Evolutionary conservation across 1,284 basidiomycete species (phyloP), one percentile per base, ranked within the genome.

Genomic region (Microbotryum intermedium): DNA sequence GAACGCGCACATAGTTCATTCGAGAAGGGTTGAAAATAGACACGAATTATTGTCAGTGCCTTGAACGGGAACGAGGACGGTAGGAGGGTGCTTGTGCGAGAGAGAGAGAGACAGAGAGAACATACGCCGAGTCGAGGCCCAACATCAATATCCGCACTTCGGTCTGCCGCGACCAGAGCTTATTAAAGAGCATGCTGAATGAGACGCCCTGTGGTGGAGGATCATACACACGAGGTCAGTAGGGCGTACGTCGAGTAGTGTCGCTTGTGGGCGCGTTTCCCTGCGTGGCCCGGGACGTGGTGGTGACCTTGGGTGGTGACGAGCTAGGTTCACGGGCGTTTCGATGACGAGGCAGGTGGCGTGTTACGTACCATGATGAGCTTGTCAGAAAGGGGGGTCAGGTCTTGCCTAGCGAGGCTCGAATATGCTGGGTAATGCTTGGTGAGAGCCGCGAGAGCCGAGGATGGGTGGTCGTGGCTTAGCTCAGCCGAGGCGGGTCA

Each of bases 71-170:
- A 16, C 21, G 25, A 16, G 10, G 42, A 6, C 20, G 13, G 46
- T 23, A 23, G 46, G 3, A 48, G 46, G 18, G n/a, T n/a, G n/a
- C n/a, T n/a, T n/a, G n/a, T n/a, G n/a, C n/a, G n/a, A n/a, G n/a
- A n/a, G n/a, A 29, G 26, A 13, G 4, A 28, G 18, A 28, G 29
- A 20, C 34, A 13, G 44, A 34, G 50, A 10, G 18, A 6, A 55
- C 64, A 26, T 16, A 68, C 66, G 66, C 69, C 18, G 70, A 71
- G 57, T 77, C 76, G 47, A 77, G 72, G 3, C 76, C 76, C 9
- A 77, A 72, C 76, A 77, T 77, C 43, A 77, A 71, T 66, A 77
- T 77, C 57, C 76, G 72, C 54, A 77, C 73, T 60, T 77, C 75
- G 47, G 73, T 69, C 55, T 74, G 68, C 30, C 73, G 71, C 50